Evolutionary conservation across 139 green algal species (phyloP), one percentile per base, ranked within the genome.

Genomic region (Cymbomonas tetramitiformis): DNA sequence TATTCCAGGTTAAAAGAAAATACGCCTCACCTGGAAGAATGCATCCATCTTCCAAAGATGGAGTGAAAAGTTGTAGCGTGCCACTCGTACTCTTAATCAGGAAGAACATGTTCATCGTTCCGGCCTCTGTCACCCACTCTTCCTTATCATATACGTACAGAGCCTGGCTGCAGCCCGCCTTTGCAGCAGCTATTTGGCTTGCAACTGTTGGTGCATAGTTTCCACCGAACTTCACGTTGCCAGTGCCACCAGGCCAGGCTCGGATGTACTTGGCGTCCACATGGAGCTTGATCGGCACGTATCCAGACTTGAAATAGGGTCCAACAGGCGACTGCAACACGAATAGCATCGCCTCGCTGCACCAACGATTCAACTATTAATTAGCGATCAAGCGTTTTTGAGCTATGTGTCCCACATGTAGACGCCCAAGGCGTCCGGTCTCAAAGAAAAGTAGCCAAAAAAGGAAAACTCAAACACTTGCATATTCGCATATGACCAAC

Each of bases 91-190:
- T 70, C 24, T 72, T 51, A 30, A 87, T 19, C 31, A 92, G 43
- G 57, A 93, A 87, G 41, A 93, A 84, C 4, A 93, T 46, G 65
- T 93, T 93, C 83, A 93, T 93, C 36, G 79, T 62, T 8, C 84
- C 84, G 24, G 65, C 81, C 29, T 76, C 68, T 39, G 61, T 61
- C 18, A 75, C 51, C 12, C 46, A 64, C 30, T 53, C 25, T 19
- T 68, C 28, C 18, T 49, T 33, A 19, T 59, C 51, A 10, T 68
- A 60, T 50, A 70, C 67, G 36, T 70, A 74, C 0, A 55, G 2
- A 2, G 49, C 41, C 58, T 73, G 65, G 12, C 48, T 60, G 33
- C 51, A 64, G 31, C 67, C 67, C 5, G 38, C 30, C 23, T 53
- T n/a, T 30, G 61, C 30, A 2, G 67, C 67, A 26, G 53, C 26